phyloP scores from a whole-genome alignment of 192 early-diverging fungal species.

The Glomus cerebriforme region DNA sequence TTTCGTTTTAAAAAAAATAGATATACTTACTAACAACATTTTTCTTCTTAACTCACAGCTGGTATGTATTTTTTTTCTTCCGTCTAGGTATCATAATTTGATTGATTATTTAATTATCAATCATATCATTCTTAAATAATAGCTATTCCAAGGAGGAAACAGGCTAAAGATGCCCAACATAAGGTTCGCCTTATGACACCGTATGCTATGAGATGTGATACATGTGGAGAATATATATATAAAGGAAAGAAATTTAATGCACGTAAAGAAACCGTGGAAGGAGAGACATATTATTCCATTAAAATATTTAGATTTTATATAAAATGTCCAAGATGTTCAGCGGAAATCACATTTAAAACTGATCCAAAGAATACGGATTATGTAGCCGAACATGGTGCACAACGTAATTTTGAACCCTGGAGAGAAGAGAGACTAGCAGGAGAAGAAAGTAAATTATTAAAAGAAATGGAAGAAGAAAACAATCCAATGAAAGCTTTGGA shows the following conservation, averaged over 20 bases:
- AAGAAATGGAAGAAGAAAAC: slow-evolving; percentile 82
- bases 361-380: slow-evolving; percentile 96
- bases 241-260: slow-evolving; percentile 99
- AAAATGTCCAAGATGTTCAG: slow-evolving; percentile 91
- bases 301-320: slow-evolving; percentile 79
- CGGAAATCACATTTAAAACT: slow-evolving; percentile 98
- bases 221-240: slow-evolving; percentile 96
- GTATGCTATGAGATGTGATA: slow-evolving; percentile 97
- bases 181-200: slow-evolving; percentile 99
- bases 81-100: not conserved
- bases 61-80: not conserved
- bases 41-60: not conserved
- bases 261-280: slow-evolving; percentile 83
- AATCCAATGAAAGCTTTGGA: slow-evolving; percentile 96
- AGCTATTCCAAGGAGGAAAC: slow-evolving; percentile 74
- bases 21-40: no score
- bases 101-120: no score
- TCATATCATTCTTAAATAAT: not conserved
- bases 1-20: no score
- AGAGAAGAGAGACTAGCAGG: slow-evolving; percentile 63
- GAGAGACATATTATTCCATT: slow-evolving; percentile 72
- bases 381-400: slow-evolving; percentile 88
- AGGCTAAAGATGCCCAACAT: slow-evolving; percentile 81
- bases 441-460: slow-evolving; percentile 57
- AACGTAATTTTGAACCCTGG: slow-evolving; percentile 95